phyloP scores from a whole-genome alignment of 495 filamentous ascomycete genomes.

The Podospora bellae-mahoneyi region DNA sequence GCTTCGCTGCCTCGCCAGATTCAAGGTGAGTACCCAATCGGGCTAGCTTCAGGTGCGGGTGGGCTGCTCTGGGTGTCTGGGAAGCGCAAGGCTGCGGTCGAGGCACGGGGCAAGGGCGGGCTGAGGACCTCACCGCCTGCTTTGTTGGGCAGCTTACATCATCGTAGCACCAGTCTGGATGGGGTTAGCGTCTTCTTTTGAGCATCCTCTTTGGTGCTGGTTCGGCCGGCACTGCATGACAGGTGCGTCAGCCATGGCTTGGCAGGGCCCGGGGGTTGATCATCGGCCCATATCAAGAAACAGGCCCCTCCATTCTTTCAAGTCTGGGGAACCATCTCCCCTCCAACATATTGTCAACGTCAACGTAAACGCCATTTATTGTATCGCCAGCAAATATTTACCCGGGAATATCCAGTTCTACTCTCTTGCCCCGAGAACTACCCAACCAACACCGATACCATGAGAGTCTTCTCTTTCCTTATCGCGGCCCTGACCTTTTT shows the following conservation, averaged over 20 bases:
- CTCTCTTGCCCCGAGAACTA: not conserved
- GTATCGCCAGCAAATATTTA: not conserved
- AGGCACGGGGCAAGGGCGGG: not conserved
- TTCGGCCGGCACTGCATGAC: conserved; percentile 2
- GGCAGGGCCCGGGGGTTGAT: conserved; percentile 1
- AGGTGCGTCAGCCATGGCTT: conserved; percentile 5
- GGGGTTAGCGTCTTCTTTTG: not conserved
- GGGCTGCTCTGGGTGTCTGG: conserved; percentile 7
- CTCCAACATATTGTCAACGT: conserved; percentile 12
- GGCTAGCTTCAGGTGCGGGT: conserved; percentile 22
- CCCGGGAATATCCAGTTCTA: conserved; percentile 1
- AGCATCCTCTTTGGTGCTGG: not conserved
- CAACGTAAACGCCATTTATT: not conserved
- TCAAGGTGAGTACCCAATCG: conserved; percentile 31
- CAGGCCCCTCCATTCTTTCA: conserved; percentile 14
- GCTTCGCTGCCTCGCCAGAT: conserved; percentile 34
- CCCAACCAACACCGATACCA: conserved; percentile 34
- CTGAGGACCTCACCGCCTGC: not conserved
- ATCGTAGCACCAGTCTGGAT: not conserved
- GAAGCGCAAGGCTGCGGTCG: conserved; percentile 6
- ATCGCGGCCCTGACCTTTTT: conserved; percentile 53
- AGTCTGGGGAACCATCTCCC: conserved; percentile 15
- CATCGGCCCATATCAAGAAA: conserved; percentile 11
- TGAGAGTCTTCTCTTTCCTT: conserved; percentile 57
- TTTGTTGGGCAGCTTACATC: not conserved